Evolutionary conservation across 768 basidiomycete species (phyloP).

Genomic region (Nidularia sp.): DNA sequence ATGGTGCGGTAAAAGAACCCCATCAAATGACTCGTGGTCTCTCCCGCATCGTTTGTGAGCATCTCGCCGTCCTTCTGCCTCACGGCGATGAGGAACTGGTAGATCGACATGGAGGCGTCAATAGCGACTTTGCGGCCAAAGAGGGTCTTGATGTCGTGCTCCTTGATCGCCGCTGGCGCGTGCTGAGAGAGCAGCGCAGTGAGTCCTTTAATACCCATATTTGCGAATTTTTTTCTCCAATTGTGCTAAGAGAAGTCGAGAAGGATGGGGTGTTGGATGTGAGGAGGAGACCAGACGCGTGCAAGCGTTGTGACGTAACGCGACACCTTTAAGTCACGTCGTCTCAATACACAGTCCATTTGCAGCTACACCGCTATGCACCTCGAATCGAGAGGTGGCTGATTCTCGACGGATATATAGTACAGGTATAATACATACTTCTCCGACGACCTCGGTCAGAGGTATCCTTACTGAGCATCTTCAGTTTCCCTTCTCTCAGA

Average conservation of each 20-base stretch:
- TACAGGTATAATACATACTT: too few species aligned
- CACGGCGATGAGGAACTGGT: constrained; percentile 97
- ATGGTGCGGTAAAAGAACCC: constrained; percentile 98
- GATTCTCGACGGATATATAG: too few species aligned
- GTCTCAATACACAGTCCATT: too few species aligned
- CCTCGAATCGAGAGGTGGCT: too few species aligned
- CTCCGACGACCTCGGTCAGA: too few species aligned
- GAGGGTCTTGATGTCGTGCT: constrained; percentile 94
- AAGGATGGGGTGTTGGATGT: background rate
- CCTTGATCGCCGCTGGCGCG: constrained; percentile 84
- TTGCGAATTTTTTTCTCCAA: background rate
- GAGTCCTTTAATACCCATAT: constrained; percentile 96
- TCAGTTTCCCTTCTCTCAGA: too few species aligned
- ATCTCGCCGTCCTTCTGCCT: constrained; percentile 95
- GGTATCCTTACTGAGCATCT: too few species aligned
- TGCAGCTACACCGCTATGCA: too few species aligned
- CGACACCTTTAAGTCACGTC: background rate
- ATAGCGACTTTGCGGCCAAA: constrained; percentile 99
- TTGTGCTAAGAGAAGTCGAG: constrained; percentile 1
- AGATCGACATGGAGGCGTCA: constrained; percentile 96
- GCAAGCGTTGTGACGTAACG: background rate
- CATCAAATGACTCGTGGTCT: constrained; percentile 98
- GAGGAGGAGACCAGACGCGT: constrained; percentile 3
- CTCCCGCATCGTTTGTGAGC: constrained; percentile 95
- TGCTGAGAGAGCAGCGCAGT: constrained; percentile 87